Conservation (phyloP, 306 rosid species). For the Quercus mongolica region DNA sequence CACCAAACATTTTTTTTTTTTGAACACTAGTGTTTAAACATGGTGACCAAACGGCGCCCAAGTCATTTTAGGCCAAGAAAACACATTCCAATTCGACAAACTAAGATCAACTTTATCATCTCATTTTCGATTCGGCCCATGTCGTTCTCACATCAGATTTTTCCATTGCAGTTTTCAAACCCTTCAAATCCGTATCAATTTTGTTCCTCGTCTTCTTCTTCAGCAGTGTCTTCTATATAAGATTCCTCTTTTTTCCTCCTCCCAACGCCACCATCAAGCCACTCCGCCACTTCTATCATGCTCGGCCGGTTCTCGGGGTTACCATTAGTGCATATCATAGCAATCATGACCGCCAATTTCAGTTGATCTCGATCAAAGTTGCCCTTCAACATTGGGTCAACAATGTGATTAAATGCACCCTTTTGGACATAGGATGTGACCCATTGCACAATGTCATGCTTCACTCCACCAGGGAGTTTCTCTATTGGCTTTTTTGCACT, state of each 20-base stretch:
- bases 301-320: conserved; percentile 51
- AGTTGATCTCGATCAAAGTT: conserved; percentile 41
- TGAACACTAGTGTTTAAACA: too few relatives aligned
- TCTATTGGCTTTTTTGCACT: conserved; percentile 81
- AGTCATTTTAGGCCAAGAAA: not conserved
- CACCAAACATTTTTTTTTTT: too few relatives aligned
- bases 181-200: conserved; percentile 30
- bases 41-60: too few relatives aligned
- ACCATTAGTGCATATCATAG: conserved; percentile 49
- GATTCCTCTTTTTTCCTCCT: conserved; percentile 17
- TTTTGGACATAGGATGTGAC: conserved; percentile 52
- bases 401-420: conserved; percentile 48
- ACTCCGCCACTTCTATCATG: conserved; percentile 55
- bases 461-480: conserved; percentile 72
- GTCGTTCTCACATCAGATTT: conserved; percentile 18
- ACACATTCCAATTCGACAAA: not conserved
- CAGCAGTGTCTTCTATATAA: conserved; percentile 8
- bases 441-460: conserved; percentile 85
- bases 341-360: conserved; percentile 39
- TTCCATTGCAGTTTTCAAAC: conserved; percentile 18
- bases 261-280: conserved; percentile 38
- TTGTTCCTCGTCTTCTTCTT: conserved; percentile 23
- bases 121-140: conserved; percentile 26
- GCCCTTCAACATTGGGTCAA: conserved; percentile 57
- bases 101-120: conserved; percentile 20